phyloP scores from a whole-genome alignment of 495 filamentous ascomycete species.

The Neurospora cerealis region DNA sequence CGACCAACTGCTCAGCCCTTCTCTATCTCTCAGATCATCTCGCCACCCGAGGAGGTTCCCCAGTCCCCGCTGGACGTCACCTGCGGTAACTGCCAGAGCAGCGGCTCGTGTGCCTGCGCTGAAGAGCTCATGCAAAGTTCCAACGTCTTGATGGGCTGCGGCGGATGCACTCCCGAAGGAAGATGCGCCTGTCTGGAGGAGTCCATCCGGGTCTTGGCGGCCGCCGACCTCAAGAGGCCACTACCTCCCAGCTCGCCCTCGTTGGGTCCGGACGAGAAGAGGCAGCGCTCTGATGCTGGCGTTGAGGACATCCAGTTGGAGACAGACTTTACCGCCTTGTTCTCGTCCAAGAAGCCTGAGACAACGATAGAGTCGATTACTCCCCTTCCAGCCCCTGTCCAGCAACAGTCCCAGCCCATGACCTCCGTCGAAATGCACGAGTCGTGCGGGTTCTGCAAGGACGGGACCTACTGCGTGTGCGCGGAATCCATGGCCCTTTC shows the following conservation, averaged over 20 bases:
- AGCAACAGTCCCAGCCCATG: slow-evolving; percentile 18
- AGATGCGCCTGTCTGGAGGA: slow-evolving; percentile 67
- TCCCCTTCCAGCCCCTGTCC: slow-evolving; percentile 4
- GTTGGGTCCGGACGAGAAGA: slow-evolving; percentile 46
- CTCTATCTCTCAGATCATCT: slow-evolving; percentile 39
- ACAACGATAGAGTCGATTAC: neutral
- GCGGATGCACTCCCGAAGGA: slow-evolving; percentile 46
- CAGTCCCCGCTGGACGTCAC: slow-evolving; percentile 18
- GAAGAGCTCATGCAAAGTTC: slow-evolving; percentile 34
- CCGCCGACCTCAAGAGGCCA: slow-evolving; percentile 31
- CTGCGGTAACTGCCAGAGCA: slow-evolving; percentile 42
- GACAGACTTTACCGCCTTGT: slow-evolving; percentile 63
- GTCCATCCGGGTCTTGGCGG: slow-evolving; percentile 29
- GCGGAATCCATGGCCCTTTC: slow-evolving; percentile 47
- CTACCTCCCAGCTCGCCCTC: slow-evolving; percentile 27
- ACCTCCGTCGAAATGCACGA: slow-evolving; percentile 35
- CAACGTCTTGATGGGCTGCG: slow-evolving; percentile 45
- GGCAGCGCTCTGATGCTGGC: slow-evolving; percentile 26
- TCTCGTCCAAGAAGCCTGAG: slow-evolving; percentile 29
- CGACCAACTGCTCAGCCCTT: slow-evolving; percentile 24
- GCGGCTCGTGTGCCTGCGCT: slow-evolving; percentile 42
- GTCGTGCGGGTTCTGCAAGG: slow-evolving; percentile 79
- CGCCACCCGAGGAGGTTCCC: slow-evolving; percentile 28
- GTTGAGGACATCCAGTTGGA: slow-evolving; percentile 36
- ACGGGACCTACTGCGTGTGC: slow-evolving; percentile 77